Evolutionary conservation across 176 grass and related monocot species (phyloP).

Genomic region (Zea mays): Zm-B73-REFERENCE-NAM-5.0 NC_050103.1:180190501-180191000

Average conservation of each 20-base stretch:
- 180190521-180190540: slow-evolving; percentile 89
- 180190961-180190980: slow-evolving; percentile 11
- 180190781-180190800: slow-evolving; percentile 1
- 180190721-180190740: neutral
- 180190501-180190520: slow-evolving; percentile 83
- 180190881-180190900: neutral
- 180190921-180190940: neutral
- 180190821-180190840: neutral
- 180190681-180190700: slow-evolving; percentile 23
- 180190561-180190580: slow-evolving; percentile 76
- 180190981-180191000: slow-evolving; percentile 46
- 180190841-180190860: neutral
- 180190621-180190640: slow-evolving; percentile 92
- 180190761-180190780: neutral
- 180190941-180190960: neutral
- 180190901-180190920: neutral
- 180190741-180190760: neutral
- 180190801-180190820: neutral
- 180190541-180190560: slow-evolving; percentile 67
- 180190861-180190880: neutral
- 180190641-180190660: slow-evolving; percentile 92
- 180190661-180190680: slow-evolving; percentile 62
- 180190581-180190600: slow-evolving; percentile 87
- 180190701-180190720: neutral
- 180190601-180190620: slow-evolving; percentile 89